Evolutionary conservation across 352 stramenopile species (phyloP), one percentile per base, ranked within the genome.

Genomic region (Phytophthora sp.): DNA sequence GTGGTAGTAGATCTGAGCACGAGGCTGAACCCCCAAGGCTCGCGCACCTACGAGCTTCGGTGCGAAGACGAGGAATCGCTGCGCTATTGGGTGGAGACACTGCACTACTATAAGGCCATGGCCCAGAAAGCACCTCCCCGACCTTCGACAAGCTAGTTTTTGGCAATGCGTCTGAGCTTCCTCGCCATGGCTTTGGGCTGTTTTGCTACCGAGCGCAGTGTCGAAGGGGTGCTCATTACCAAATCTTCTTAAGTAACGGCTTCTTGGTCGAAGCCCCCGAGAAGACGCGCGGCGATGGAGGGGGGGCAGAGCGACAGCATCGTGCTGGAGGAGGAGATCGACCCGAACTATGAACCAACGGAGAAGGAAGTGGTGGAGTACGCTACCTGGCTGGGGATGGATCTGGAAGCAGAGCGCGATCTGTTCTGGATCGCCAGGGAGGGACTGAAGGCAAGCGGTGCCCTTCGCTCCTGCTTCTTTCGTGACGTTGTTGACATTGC

Each of bases 311-410:
- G 83, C 11, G 85, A 94, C 53, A 95, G 84, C 72, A 96, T 98
- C 58, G 79, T 98, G 18, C 67, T 98, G 27, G 92, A 98, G 69
- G 94, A 98, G 62, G 90, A 98, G 71, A 97, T 98, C 58, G 94
- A 98, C 52, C 92, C 92, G 2, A 97, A 98, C 76, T 98, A 98
- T 82, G 88, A 96, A 56, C 94, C 94, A 17, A 87, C 84, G 10
- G 79, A 97, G 66, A 84, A 90, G 35, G 94, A 98, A 66, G 87
- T 98, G 30, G 58, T 94, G 20, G 94, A 98, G 66, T 98, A 98
- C 62, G 95, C 94, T 7, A 97, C 94, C 43, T 98, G 94, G 94
- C 82, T 98, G n/a, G 94, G 95, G 39, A 98, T 98, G 91, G 90
- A 98, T 52, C 70, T 98, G 21, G 83, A 96, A 10, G 82, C 72